Base-by-base conservation (phyloP, 108 stramenopile species). In the Nannochloropsis granulata region DNA sequence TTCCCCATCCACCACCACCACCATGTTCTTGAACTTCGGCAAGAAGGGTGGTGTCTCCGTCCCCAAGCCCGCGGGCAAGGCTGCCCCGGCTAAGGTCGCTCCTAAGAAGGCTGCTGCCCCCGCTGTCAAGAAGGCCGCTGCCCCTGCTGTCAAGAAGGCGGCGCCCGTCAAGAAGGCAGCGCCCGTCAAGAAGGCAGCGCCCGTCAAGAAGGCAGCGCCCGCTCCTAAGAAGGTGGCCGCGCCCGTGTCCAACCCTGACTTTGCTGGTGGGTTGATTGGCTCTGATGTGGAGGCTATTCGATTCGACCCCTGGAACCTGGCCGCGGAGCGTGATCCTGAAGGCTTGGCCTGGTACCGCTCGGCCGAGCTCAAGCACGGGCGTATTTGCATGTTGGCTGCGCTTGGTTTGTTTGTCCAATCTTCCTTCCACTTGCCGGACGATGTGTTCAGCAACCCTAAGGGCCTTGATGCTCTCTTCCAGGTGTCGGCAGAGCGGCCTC, bases 361-460 rank as follows among this genome's bases (percentile, higher is more conserved):
- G 83, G 93, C 94, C 43, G 95, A 96, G 89, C 93, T 96, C 82
- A 93, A 94, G 24, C 95, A 96, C 83, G 94, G 94, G 21, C 91
- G 95, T 42, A 84, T 96, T 86, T 93, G 93, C 34, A 96, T 96
- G 95, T 88, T 96, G 43, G 94, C 94, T 10, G 93, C 94, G 42
- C 86, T 92, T 10, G 91, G 94, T 79, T 95, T 94, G 94, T 94
- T 94, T 12, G 56, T 94, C 81, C 94, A 96, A 88, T 91, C 93
- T 80, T 43, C 93, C 23, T 93, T 94, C 88, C 88, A 91, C 82
- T 86, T 12, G 24, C 56, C 45, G 14, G 45, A 14, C 82, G 23
- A 71, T 21, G 79, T 80, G 23, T 80, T 80, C 79, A 25, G 79
- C 79, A 24, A 25, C 79, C 14, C 79, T 8, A 25, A 80, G 24